Evolutionary conservation across 1,139 yeast genomes (phyloP).

Genomic region (Kurtzmaniella quercitrusa): DNA sequence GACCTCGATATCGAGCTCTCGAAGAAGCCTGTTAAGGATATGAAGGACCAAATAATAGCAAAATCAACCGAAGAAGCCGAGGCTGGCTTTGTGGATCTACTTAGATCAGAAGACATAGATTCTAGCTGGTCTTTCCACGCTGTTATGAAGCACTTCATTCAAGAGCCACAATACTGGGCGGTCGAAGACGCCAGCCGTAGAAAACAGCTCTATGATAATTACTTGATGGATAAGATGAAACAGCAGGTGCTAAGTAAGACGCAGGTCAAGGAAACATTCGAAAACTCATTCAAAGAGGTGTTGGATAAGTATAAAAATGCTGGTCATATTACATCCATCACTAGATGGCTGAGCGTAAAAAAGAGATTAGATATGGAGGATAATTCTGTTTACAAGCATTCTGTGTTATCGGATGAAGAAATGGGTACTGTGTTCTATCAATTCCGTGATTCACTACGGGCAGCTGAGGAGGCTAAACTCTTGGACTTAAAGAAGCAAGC

Average conservation of each 20-base stretch:
- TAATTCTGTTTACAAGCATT: conserved; percentile 58
- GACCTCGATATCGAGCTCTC: neutral
- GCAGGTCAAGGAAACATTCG: conserved; percentile 51
- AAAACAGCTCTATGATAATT: conserved; percentile 62
- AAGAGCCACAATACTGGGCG: conserved; percentile 67
- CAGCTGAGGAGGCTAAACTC: conserved; percentile 29
- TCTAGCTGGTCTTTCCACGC: conserved; percentile 73
- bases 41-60: neutral
- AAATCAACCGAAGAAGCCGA: conserved; percentile 22
- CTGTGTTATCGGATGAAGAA: conserved; percentile 56
- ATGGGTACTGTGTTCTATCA: conserved; percentile 50
- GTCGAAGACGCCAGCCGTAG: conserved; percentile 58
- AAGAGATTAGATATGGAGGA: conserved; percentile 50
- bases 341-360: conserved; percentile 65
- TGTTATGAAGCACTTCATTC: conserved; percentile 57
- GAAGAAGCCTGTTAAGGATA: neutral
- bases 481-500: conserved; percentile 43
- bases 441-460: conserved; percentile 40
- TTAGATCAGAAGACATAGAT: conserved; percentile 54
- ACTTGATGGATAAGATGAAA: conserved; percentile 50
- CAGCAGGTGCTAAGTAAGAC: conserved; percentile 52
- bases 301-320: conserved; percentile 30
- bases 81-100: conserved; percentile 45
- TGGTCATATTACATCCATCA: conserved; percentile 46
- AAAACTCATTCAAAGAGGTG: conserved; percentile 48